Conservation (phyloP, 2,329 filamentous ascomycete species). For the Botrytis sinoallii region DNA sequence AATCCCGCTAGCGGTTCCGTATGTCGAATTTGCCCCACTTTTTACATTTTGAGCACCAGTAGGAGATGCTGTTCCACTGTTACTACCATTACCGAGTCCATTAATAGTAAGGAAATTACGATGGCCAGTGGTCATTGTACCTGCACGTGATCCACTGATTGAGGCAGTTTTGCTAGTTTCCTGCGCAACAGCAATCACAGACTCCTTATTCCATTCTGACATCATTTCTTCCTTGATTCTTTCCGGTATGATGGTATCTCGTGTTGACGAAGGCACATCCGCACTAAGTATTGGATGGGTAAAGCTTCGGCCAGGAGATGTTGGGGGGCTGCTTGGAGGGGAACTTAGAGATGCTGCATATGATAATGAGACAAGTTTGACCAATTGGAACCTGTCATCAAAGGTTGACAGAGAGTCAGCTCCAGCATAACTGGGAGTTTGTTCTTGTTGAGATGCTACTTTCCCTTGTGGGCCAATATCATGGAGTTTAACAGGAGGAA, state of each 20-base stretch:
- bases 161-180: conserved; percentile 70
- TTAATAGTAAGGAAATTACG: conserved; percentile 59
- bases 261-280: conserved; percentile 42
- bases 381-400: conserved; percentile 66
- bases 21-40: conserved; percentile 34
- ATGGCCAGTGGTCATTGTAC: conserved; percentile 47
- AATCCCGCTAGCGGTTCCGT: conserved; percentile 35
- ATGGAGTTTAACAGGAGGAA: conserved; percentile 65
- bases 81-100: conserved; percentile 44
- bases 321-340: conserved; percentile 66
- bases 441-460: conserved; percentile 44
- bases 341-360: conserved; percentile 64
- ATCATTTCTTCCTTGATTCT: conserved; percentile 73
- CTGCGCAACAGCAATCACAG: conserved; percentile 64
- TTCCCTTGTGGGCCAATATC: conserved; percentile 55
- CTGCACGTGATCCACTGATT: conserved; percentile 69
- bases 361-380: conserved; percentile 68
- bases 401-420: conserved; percentile 69
- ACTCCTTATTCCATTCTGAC: conserved; percentile 74
- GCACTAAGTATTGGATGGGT: conserved; percentile 59
- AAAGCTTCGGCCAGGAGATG: conserved; percentile 64
- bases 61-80: conserved; percentile 44
- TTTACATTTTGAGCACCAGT: conserved; percentile 39
- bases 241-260: conserved; percentile 58
- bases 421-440: conserved; percentile 52